phyloP scores from a whole-genome alignment of 1,139 yeast species.

The Blastobotrys elegans region DNA sequence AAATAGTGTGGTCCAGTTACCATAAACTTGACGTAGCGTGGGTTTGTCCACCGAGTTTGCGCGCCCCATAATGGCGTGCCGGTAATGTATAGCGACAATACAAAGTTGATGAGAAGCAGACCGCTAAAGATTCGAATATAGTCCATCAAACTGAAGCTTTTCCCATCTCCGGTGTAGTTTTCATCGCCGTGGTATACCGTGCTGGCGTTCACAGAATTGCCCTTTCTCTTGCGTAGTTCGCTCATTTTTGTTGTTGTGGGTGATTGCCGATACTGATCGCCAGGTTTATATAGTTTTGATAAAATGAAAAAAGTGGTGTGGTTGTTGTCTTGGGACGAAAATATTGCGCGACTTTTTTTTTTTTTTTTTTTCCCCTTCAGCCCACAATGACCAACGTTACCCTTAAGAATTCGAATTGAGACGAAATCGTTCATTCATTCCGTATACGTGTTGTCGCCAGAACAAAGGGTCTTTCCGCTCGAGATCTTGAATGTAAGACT shows the following conservation, averaged over 20 bases:
- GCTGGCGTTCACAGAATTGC: neutral
- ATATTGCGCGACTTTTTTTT: neutral
- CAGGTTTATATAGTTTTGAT: neutral
- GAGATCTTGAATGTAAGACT: no score
- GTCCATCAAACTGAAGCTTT: slow-evolving; percentile 7
- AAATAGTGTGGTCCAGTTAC: slow-evolving; percentile 27
- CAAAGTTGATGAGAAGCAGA: slow-evolving; percentile 43
- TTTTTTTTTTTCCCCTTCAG: no score
- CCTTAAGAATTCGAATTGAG: no score
- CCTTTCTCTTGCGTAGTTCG: slow-evolving; percentile 4
- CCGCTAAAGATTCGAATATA: slow-evolving; percentile 8
- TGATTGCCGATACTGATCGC: no score
- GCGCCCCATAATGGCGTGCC: slow-evolving; percentile 39
- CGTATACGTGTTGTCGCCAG: no score
- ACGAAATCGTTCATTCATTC: no score
- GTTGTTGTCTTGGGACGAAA: neutral
- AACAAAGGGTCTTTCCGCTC: no score
- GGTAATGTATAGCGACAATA: slow-evolving; percentile 37
- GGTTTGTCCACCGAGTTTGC: slow-evolving; percentile 48
- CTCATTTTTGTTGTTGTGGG: slow-evolving; percentile 4
- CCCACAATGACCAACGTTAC: no score
- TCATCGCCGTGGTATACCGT: slow-evolving; percentile 7
- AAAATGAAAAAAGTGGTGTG: neutral
- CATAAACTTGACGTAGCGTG: slow-evolving; percentile 38
- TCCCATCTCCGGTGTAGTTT: slow-evolving; percentile 9